Conservation (phyloP, 768 basidiomycete genomes). For the Kwoniella pini region DNA sequence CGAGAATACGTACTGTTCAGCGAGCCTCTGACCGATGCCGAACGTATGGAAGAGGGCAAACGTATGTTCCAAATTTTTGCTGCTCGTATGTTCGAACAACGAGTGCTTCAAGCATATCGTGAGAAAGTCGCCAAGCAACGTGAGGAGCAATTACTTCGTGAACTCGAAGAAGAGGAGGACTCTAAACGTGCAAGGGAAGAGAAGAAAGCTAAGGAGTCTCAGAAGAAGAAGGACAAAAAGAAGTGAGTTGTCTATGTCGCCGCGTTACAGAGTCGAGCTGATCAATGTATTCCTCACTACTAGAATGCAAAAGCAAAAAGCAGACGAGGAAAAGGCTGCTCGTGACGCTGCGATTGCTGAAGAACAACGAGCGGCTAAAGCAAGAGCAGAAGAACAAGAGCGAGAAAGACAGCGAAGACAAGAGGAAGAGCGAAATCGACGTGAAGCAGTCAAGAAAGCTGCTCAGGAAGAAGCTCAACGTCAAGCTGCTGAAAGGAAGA, state of each 20-base stretch:
- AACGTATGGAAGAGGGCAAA: constrained; percentile 99
- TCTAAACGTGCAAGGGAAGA: constrained; percentile 79
- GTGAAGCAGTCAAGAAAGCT: constrained; percentile 64
- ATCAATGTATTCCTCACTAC: no score
- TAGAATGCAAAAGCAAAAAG: constrained; percentile 87
- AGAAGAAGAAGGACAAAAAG: constrained; percentile 99
- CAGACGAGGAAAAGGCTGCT: constrained; percentile 84
- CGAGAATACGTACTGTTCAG: constrained; percentile 22
- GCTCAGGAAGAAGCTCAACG: constrained; percentile 60
- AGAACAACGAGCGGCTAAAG: constrained; percentile 75
- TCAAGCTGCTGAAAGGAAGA: constrained; percentile 78
- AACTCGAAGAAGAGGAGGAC: constrained; percentile 94
- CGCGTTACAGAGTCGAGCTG: constrained; percentile 7
- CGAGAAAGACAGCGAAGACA: constrained; percentile 76
- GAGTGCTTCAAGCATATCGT: constrained; percentile 92
- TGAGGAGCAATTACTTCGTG: constrained; percentile 86
- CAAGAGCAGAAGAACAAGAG: constrained; percentile 73
- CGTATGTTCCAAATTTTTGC: constrained; percentile 99
- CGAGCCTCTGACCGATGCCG: constrained; percentile 75
- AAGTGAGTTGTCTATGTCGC: constrained; percentile 59
- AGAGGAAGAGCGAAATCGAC: constrained; percentile 80
- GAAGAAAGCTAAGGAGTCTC: constrained; percentile 88
- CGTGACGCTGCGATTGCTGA: constrained; percentile 82
- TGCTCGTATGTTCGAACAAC: constrained; percentile 98
- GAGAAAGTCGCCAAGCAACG: constrained; percentile 96